These are phyloP conservation scores for Penicillium taxi DNA, from an alignment of 495 filamentous ascomycete genomes.

Conservation along the genomic window DNA sequence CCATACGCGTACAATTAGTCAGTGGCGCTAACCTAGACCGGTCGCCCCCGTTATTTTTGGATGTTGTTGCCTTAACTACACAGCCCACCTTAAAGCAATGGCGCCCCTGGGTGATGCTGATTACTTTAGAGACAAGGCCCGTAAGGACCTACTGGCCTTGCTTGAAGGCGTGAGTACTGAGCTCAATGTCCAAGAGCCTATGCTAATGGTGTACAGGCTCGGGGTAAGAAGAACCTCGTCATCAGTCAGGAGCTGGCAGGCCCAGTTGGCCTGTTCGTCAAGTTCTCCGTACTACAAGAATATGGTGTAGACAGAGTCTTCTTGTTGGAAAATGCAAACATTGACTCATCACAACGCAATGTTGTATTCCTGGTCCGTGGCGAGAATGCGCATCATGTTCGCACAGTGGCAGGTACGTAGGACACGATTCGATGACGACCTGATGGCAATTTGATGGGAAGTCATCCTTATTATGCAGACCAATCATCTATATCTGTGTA, in stretches of 20 bases:
- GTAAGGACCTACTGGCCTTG: conserved; percentile 76
- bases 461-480: conserved; percentile 57
- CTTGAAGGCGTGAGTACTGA: conserved; percentile 82
- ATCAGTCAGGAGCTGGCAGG: conserved; percentile 86
- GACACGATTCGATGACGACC: background rate
- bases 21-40: conserved; percentile 13
- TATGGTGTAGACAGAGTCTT: conserved; percentile 97
- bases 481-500: conserved; percentile 49
- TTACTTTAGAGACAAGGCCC: conserved; percentile 71
- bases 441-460: conserved; percentile 15
- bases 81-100: conserved; percentile 33
- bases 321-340: conserved; percentile 88
- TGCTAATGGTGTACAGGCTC: conserved; percentile 54
- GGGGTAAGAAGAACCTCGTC: conserved; percentile 97
- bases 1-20: conserved; percentile 15
- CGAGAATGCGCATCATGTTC: conserved; percentile 74
- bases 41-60: conserved; percentile 17
- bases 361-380: conserved; percentile 86
- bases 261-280: conserved; percentile 82
- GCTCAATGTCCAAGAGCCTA: conserved; percentile 7
- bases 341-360: conserved; percentile 88
- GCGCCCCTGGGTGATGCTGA: conserved; percentile 70
- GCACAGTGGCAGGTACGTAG: conserved; percentile 77
- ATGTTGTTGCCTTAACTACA: conserved; percentile 15
- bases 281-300: conserved; percentile 82